Base-by-base conservation (phyloP, 225 moss, liverwort and hornwort species). In the Neckera pumila region DNA sequence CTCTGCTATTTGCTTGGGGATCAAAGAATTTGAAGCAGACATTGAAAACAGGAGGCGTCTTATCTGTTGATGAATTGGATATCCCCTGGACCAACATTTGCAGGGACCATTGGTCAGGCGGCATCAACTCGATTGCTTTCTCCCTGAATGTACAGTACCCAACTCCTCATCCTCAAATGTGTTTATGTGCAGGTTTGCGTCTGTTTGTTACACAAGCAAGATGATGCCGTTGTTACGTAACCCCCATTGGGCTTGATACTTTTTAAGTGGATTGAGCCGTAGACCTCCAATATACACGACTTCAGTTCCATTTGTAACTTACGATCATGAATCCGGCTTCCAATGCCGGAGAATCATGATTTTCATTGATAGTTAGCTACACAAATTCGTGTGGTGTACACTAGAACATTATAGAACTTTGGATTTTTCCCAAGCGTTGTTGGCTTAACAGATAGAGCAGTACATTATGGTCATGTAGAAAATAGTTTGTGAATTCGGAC, bases 1-100 rank as follows among this genome's bases (percentile, higher is more conserved):
- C n/a, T 93, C 96, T 40, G 85, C 86, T 56, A 90, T 96, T 82
- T 95, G 96, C 73, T 59, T 87, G 69, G 93, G 93, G 47, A 92
- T 98, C 59, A 90, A 91, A 84, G 94, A 98, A 65, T 96, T 98
- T 86, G 96, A 98, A 90, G 92, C 88, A 66, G 95, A 96, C 76
- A 72, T 95, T 63, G 94, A 90, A 90, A 92, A 92, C 80, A 95
- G 85, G 81, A 92, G 93, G 67, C 76, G 69, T 70, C 81, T 84
- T 38, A 58, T 89, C 70, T 92, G 89, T 57, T 84, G 71, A 90
- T 40, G 38, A 83, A 85, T 58, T 69, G 56, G 27, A 65, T 65
- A 7, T 57, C 30, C 59, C 36, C 21, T 75, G 27, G 54, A 64
- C 45, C 66, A 54, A 79, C 42, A 79, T 74, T 66, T 81, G 67